Conservation (phyloP, 495 filamentous ascomycete genomes). For the Apodospora peruviana region DNA sequence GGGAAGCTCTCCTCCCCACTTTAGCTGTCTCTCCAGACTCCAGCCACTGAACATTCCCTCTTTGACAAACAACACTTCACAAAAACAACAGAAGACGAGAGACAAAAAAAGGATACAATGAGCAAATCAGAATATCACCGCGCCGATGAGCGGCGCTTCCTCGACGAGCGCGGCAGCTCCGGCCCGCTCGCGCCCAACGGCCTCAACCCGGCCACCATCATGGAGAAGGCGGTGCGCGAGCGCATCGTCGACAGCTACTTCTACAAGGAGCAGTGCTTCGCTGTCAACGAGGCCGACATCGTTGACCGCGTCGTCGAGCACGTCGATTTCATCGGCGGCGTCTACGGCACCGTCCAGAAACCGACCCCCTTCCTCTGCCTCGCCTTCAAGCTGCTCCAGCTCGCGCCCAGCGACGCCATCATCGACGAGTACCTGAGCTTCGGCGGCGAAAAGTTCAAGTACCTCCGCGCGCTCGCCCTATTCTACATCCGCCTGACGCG, state of each 20-base stretch:
- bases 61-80: neutral
- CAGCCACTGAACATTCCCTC: neutral
- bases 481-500: slow-evolving; percentile 94
- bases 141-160: slow-evolving; percentile 68
- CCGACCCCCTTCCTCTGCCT: slow-evolving; percentile 93
- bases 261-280: slow-evolving; percentile 98
- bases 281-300: slow-evolving; percentile 81
- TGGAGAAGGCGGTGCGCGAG: slow-evolving; percentile 90
- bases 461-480: slow-evolving; percentile 77
- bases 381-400: slow-evolving; percentile 87
- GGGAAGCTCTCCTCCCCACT: neutral
- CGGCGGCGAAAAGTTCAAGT: slow-evolving; percentile 75
- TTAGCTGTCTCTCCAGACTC: neutral
- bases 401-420: slow-evolving; percentile 72
- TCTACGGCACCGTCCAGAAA: slow-evolving; percentile 72
- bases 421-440: slow-evolving; percentile 74
- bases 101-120: slow-evolving; percentile 9
- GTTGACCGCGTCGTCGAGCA: slow-evolving; percentile 86
- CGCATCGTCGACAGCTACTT: slow-evolving; percentile 93
- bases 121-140: slow-evolving; percentile 46
- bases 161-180: slow-evolving; percentile 64
- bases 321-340: slow-evolving; percentile 75
- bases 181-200: slow-evolving; percentile 55
- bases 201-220: slow-evolving; percentile 80
- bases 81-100: neutral